Evolutionary conservation across 202 grass and related monocot genomes (phyloP).

Genomic region (Eragrostis tef): DNA sequence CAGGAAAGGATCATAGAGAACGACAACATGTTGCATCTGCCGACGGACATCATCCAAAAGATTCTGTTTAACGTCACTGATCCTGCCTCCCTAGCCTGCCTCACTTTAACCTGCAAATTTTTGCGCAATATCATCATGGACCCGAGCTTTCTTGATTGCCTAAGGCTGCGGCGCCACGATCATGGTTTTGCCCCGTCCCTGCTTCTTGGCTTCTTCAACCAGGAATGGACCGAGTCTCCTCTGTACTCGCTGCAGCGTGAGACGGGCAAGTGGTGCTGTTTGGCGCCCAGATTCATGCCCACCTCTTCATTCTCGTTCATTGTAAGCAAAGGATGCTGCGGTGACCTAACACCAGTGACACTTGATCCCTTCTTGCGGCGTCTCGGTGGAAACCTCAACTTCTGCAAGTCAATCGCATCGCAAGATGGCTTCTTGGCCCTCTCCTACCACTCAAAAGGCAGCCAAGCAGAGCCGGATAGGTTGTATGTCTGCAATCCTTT

Average conservation of each 20-base stretch:
- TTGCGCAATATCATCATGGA: constrained; percentile 34
- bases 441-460: not conserved
- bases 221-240: constrained; percentile 1
- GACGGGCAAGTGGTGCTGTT: constrained; percentile 18
- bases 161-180: not conserved
- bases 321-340: constrained; percentile 1
- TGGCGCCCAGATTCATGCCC: constrained; percentile 42
- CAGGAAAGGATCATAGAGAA: constrained; percentile 34
- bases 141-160: constrained; percentile 15
- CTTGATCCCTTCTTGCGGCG: constrained; percentile 27
- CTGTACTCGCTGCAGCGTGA: constrained; percentile 29
- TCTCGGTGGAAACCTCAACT: constrained; percentile 36
- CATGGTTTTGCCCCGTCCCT: constrained; percentile 45
- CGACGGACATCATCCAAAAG: constrained; percentile 42
- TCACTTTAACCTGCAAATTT: constrained; percentile 39
- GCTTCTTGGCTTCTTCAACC: constrained; percentile 49
- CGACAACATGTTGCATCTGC: not conserved
- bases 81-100: constrained; percentile 8
- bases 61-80: constrained; percentile 23
- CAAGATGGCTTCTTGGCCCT: constrained; percentile 46
- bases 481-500: constrained; percentile 37
- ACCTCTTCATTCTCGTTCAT: constrained; percentile 16
- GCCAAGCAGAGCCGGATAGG: not conserved
- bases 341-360: not conserved
- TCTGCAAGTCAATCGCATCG: constrained; percentile 32